Base-by-base conservation (phyloP, 306 rosid genomes). In the Pachyrhizus erosus region DNA sequence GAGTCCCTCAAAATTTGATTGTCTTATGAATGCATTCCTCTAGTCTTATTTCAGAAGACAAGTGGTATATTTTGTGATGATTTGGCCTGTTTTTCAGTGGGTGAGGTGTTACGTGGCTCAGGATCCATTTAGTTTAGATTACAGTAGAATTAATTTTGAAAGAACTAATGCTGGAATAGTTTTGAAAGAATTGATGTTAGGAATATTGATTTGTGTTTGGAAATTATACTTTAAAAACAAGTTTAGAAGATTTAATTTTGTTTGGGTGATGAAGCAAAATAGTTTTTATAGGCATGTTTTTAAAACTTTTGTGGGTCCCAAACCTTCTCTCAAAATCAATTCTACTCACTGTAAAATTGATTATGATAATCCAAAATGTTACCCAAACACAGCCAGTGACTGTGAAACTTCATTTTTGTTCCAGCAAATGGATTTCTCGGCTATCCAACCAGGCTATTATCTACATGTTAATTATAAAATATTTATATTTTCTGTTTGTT, bases 281-380 rank as follows among this genome's bases (percentile, higher is more conserved):
- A 14, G 20, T 15, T 15, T 48, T 14, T 48, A 15, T 48, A 48
- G 20, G 55, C 20, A 13, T 48, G 18, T 48, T 15, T 3, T 48
- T 48, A 14, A 14, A 48, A 5, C 3, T 13, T 13, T 48, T 13
- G 55, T 48, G 55, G 55, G 55, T 48, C 20, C 55, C 20, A 14
- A 15, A n/a, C n/a, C n/a, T n/a, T n/a, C n/a, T n/a, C n/a, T n/a
- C n/a, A n/a, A n/a, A 54, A 54, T 23, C 24, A 29, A 15, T 31
- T 64, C 10, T 31, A 7, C 18, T 60, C 18, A 13, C 37, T 23
- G 33, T 18, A 23, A 57, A 27, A 0, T 13, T 62, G 21, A 62
- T 62, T 54, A 20, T 61, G 68, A 61, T 39, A 61, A 61, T 62
- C 70, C 70, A 62, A 65, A 65, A 65, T 65, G 10, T n/a, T 65